Percentiles rank a stretch among this genome's conserved stretches.
These are phyloP conservation scores for Chenopodium album DNA, from an alignment of 148 eudicot species.

Conservation along the genomic window DNA sequence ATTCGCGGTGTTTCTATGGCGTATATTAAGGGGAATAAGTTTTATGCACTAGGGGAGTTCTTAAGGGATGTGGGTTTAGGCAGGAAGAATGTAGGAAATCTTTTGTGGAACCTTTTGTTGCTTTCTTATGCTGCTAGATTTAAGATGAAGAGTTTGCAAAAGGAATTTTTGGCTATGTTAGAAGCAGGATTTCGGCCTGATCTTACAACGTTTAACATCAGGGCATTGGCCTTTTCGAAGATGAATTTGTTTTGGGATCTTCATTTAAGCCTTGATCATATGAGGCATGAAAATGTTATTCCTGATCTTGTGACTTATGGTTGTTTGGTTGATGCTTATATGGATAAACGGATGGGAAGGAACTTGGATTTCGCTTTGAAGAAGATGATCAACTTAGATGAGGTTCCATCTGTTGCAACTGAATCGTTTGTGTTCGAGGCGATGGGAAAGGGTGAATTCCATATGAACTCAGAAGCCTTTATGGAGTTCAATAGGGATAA, in stretches of 20 bases:
- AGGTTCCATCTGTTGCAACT: conserved; percentile 47
- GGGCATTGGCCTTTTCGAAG: conserved; percentile 73
- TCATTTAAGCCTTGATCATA: conserved; percentile 82
- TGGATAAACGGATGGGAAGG: conserved; percentile 67
- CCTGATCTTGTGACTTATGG: conserved; percentile 99
- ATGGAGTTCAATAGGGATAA: conserved; percentile 65
- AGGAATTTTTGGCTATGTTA: conserved; percentile 75
- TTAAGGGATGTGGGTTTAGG: conserved; percentile 74
- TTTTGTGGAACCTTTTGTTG: conserved; percentile 84
- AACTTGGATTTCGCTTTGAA: conserved; percentile 73
- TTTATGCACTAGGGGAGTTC: conserved; percentile 64
- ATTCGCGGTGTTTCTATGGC: conserved; percentile 58
- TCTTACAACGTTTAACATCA: conserved; percentile 69
- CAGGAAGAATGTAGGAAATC: conserved; percentile 78
- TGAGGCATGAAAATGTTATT: conserved; percentile 61
- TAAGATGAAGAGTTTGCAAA: conserved; percentile 94
- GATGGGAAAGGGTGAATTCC: conserved; percentile 89
- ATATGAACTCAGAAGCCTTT: conserved; percentile 60
- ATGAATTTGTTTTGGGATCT: conserved; percentile 95
- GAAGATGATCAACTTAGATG: conserved; percentile 50
- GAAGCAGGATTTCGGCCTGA: conserved; percentile 77
- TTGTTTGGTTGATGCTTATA: conserved; percentile 85
- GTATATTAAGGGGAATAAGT: conserved; percentile 61
- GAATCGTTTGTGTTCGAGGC: conserved; percentile 72
- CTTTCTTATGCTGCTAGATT: conserved; percentile 86